A percentile compares a stretch with the other conserved stretches of the same genome.
Evolutionary conservation across 805 yeast genomes (phyloP).

Genomic region (Ogataea parapolymorpha): DNA sequence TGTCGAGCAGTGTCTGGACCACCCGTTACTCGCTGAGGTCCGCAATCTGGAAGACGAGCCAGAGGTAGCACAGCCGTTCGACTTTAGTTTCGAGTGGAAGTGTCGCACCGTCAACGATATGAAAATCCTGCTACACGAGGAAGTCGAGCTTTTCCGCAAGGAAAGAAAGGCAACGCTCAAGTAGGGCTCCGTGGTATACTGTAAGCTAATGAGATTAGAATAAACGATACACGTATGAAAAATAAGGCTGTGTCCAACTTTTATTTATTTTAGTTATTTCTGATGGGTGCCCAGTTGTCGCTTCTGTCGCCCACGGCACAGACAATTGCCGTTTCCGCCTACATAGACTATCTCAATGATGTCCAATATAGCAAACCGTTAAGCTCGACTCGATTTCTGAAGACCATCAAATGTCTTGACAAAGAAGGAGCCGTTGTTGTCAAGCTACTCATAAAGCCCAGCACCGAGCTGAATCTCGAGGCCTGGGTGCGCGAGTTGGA

Average conservation of each 20-base stretch:
- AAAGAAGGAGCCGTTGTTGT: slow-evolving; percentile 69
- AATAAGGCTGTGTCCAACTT: slow-evolving; percentile 4
- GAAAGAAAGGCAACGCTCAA: slow-evolving; percentile 22
- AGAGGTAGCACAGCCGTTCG: slow-evolving; percentile 46
- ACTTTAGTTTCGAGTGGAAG: slow-evolving; percentile 62
- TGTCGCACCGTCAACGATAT: slow-evolving; percentile 39
- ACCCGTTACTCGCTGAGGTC: slow-evolving; percentile 51
- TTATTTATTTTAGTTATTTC: not conserved
- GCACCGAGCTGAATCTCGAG: slow-evolving; percentile 35
- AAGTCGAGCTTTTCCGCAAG: slow-evolving; percentile 48
- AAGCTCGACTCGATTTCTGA: slow-evolving; percentile 79
- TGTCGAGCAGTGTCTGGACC: slow-evolving; percentile 55
- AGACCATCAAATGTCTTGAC: slow-evolving; percentile 79
- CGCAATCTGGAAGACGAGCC: slow-evolving; percentile 59
- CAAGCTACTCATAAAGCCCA: slow-evolving; percentile 79
- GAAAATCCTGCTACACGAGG: slow-evolving; percentile 47
- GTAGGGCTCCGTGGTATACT: slow-evolving; percentile 1
- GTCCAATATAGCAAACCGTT: slow-evolving; percentile 72
- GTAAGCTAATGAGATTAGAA: slow-evolving; percentile 1
- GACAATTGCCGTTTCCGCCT: slow-evolving; percentile 87
- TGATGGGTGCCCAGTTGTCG: slow-evolving; percentile 89
- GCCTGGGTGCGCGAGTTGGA: slow-evolving; percentile 30
- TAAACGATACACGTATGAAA: not conserved
- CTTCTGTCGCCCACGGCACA: slow-evolving; percentile 87
- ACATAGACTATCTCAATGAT: slow-evolving; percentile 73